phyloP scores from a whole-genome alignment of 192 early-diverging fungal species.

The Linnemannia exigua region DNA sequence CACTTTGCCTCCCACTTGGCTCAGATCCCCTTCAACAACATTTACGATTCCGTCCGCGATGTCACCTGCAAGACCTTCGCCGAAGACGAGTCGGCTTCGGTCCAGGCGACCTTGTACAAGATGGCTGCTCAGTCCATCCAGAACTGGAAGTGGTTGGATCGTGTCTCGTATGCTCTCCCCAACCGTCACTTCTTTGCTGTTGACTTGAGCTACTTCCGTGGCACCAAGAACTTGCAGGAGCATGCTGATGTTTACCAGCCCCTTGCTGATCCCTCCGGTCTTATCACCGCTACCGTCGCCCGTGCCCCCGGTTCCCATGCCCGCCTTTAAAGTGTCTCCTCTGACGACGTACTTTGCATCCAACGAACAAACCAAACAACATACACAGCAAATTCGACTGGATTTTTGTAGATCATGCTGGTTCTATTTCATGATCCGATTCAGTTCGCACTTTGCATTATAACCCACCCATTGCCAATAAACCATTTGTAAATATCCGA shows the following conservation, averaged over 20 bases:
- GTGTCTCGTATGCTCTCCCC: constrained; percentile 79
- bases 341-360: neutral
- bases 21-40: constrained; percentile 65
- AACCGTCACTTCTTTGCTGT: constrained; percentile 85
- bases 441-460: neutral
- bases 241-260: constrained; percentile 83
- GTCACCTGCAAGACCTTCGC: constrained; percentile 84
- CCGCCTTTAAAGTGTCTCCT: constrained; percentile 21
- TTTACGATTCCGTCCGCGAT: constrained; percentile 69
- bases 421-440: neutral
- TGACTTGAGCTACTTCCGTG: constrained; percentile 76
- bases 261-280: constrained; percentile 78
- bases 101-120: constrained; percentile 85
- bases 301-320: constrained; percentile 60
- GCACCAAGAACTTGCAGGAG: constrained; percentile 75
- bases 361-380: neutral
- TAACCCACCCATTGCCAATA: neutral
- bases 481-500: neutral
- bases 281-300: constrained; percentile 78
- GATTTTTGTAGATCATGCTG: neutral
- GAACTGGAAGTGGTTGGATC: constrained; percentile 68
- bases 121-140: constrained; percentile 78
- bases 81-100: constrained; percentile 81
- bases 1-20: constrained; percentile 31
- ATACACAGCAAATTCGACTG: neutral